Conservation (phyloP, 164 flowering plant genomes). For the Annona cherimola region DNA sequence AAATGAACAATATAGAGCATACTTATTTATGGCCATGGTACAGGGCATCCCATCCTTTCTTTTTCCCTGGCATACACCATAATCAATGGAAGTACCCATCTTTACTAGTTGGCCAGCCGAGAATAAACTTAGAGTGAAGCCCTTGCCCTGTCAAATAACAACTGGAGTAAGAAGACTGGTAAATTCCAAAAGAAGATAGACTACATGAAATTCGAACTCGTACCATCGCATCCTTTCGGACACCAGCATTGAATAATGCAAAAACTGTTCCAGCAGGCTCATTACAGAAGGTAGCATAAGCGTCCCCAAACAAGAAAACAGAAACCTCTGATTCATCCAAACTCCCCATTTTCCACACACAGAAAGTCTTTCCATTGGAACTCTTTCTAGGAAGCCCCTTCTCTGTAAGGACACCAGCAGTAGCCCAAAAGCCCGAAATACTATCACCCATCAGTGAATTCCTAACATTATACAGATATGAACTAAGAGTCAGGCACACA, state of each 20-base stretch:
- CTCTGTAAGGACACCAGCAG: conserved; percentile 73
- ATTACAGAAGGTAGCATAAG: conserved; percentile 46
- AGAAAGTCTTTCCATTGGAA: conserved; percentile 64
- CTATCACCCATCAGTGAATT: conserved; percentile 64
- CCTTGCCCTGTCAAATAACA: conserved; percentile 46
- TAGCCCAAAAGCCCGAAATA: conserved; percentile 88
- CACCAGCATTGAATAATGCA: conserved; percentile 58
- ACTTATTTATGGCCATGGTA: conserved; percentile 61
- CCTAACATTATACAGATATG: conserved; percentile 28
- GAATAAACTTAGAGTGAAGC: conserved; percentile 61
- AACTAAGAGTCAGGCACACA: background rate
- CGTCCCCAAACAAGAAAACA: conserved; percentile 89
- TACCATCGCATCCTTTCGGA: conserved; percentile 70
- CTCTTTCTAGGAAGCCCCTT: conserved; percentile 61
- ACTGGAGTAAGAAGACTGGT: background rate
- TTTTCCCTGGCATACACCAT: conserved; percentile 70
- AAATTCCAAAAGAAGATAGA: background rate
- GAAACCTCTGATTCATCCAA: conserved; percentile 51
- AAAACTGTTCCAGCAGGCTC: conserved; percentile 70
- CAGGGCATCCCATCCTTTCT: conserved; percentile 67
- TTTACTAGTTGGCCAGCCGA: conserved; percentile 53
- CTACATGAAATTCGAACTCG: background rate
- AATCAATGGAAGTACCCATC: conserved; percentile 75
- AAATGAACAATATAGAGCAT: conserved; percentile 14
- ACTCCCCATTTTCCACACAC: conserved; percentile 80